Percentiles rank a stretch among this genome's conserved stretches.
These are phyloP conservation scores for Alternaria sp. DNA, from an alignment of 2,329 filamentous ascomycete species.

Conservation along the genomic window DNA sequence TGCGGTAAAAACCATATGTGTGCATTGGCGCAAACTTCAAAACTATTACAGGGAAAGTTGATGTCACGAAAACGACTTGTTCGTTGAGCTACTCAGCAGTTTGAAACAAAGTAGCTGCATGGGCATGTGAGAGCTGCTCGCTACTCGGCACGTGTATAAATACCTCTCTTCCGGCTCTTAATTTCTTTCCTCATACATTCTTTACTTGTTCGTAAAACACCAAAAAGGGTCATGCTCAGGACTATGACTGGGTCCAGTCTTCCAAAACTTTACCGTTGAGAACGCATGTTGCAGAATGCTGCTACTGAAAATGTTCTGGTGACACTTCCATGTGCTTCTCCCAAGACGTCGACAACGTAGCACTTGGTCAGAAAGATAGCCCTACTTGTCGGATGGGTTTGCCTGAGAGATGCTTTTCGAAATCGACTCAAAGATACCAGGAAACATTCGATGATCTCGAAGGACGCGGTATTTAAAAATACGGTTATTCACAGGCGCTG, in stretches of 20 bases:
- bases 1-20: background rate
- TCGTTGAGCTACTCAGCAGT: background rate
- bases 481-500: accelerated
- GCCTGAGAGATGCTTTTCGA: background rate
- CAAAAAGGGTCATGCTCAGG: too few relatives aligned
- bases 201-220: background rate
- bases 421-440: background rate
- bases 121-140: background rate
- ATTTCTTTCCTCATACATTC: background rate
- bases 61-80: background rate
- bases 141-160: background rate
- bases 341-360: too few relatives aligned
- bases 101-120: accelerated
- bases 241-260: background rate
- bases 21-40: background rate
- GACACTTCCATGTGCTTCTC: too few relatives aligned
- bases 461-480: too few relatives aligned
- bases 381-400: accelerated
- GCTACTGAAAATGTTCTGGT: background rate
- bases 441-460: too few relatives aligned
- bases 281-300: background rate
- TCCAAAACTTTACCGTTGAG: too few relatives aligned
- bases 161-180: background rate
- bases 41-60: accelerated
- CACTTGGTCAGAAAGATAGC: background rate